Conservation (phyloP, 2,329 filamentous ascomycete genomes). For the Rhynchosporium agropyri region DNA sequence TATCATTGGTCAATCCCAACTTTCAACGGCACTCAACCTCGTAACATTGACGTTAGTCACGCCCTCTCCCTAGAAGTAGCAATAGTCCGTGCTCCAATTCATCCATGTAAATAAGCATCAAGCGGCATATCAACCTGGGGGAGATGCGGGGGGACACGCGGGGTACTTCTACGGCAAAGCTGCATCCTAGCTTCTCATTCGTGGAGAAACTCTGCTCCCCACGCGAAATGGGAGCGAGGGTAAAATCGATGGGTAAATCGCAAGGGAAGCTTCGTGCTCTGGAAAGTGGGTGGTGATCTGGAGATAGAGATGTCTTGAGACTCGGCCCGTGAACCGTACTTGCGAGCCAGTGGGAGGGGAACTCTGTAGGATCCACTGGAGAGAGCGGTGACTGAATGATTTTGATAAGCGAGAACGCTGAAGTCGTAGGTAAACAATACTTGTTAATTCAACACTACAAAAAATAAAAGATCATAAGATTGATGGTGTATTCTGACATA, state of each 20-base stretch:
- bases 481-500: too few species aligned
- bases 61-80: background rate
- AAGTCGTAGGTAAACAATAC: too few species aligned
- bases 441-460: too few species aligned
- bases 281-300: too few species aligned
- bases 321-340: slow-evolving; percentile 10
- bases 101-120: background rate
- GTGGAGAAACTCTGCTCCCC: slow-evolving; percentile 3
- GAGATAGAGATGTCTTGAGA: background rate
- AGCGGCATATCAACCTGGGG: background rate
- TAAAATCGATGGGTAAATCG: slow-evolving; percentile 10
- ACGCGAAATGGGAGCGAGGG: background rate
- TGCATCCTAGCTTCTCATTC: slow-evolving; percentile 4
- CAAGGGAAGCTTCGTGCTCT: background rate
- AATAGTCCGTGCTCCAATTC: background rate
- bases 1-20: background rate
- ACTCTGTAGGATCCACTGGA: too few species aligned
- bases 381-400: too few species aligned
- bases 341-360: background rate
- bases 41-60: background rate
- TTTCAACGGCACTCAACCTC: background rate
- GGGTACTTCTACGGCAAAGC: slow-evolving; percentile 6
- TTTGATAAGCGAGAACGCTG: too few species aligned
- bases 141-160: slow-evolving; percentile 10
- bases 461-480: too few species aligned